Evolutionary conservation across 305 asterid genomes (phyloP).

Genomic region (Solanum hybrid): DNA sequence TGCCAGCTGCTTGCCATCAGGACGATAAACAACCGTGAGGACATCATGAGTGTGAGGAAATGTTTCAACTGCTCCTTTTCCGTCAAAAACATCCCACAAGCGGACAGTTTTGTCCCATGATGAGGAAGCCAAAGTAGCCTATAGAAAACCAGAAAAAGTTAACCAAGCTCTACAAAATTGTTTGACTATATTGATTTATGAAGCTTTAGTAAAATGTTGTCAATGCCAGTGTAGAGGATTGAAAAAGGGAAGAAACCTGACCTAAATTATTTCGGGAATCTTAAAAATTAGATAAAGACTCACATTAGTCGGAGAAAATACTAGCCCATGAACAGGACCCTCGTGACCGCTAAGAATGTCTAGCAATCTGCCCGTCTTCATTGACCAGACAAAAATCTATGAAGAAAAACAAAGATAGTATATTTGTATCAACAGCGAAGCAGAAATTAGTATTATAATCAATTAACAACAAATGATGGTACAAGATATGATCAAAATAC

Average conservation of each 20-base stretch:
- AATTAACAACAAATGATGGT: not conserved
- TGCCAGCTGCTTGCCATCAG: constrained; percentile 96
- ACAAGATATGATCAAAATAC: not conserved
- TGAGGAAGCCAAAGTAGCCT: constrained; percentile 90
- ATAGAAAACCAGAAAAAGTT: constrained; percentile 14
- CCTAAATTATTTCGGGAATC: not conserved
- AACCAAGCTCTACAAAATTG: not conserved
- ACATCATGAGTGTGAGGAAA: constrained; percentile 90
- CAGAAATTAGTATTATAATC: not conserved
- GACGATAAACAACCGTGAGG: constrained; percentile 78
- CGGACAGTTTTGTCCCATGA: constrained; percentile 98
- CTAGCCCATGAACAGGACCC: constrained; percentile 96
- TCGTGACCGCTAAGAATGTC: constrained; percentile 96
- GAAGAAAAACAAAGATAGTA: constrained; percentile 4
- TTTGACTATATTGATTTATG: not conserved
- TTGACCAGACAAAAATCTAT: constrained; percentile 95
- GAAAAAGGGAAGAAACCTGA: not conserved
- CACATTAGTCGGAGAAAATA: constrained; percentile 89
- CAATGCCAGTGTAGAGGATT: not conserved
- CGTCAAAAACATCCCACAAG: constrained; percentile 92
- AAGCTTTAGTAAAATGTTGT: not conserved
- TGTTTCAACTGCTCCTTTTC: constrained; percentile 84
- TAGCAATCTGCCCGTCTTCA: constrained; percentile 87
- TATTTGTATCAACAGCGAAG: constrained; percentile 7
- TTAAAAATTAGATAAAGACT: constrained; percentile 16